These are phyloP conservation scores for Trifolium fragiferum DNA, from an alignment of 306 rosid species.

Conservation along the genomic window DNA sequence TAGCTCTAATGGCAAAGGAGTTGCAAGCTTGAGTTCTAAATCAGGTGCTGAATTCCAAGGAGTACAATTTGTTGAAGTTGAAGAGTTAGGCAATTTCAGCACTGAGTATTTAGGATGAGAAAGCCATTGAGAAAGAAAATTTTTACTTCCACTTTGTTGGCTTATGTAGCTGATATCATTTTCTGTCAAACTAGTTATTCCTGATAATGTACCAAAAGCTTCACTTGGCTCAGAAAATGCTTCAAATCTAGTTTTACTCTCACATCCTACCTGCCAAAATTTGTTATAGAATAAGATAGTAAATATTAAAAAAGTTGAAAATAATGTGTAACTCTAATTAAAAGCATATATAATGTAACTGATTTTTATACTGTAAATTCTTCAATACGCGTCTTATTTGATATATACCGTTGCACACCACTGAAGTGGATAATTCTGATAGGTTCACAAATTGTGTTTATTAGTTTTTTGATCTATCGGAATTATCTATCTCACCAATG, in stretches of 20 bases:
- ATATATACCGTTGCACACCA: too few species aligned
- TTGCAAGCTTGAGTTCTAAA: constrained; percentile 82
- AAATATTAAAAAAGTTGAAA: not conserved
- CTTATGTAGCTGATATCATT: not conserved
- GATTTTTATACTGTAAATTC: not conserved
- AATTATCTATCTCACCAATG: too few species aligned
- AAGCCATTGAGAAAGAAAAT: constrained; percentile 29
- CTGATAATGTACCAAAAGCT: constrained; percentile 12
- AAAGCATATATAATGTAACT: not conserved
- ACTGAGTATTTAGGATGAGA: constrained; percentile 16
- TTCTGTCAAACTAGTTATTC: not conserved
- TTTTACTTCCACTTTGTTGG: not conserved
- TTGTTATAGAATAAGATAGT: not conserved
- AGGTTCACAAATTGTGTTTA: too few species aligned
- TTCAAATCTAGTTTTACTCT: not conserved
- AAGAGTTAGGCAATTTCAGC: constrained; percentile 32
- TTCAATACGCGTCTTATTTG: too few species aligned
- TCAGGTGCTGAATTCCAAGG: constrained; percentile 38
- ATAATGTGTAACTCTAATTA: not conserved
- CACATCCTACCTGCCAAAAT: constrained; percentile 22
- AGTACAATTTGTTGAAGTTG: constrained; percentile 33
- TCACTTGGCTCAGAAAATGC: constrained; percentile 23
- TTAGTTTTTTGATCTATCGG: too few species aligned
- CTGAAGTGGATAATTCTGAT: too few species aligned
- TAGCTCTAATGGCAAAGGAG: constrained; percentile 51